These are phyloP conservation scores for Scutellaria minor DNA, from an alignment of 257 asterid genomes.

Conservation along the genomic window DNA sequence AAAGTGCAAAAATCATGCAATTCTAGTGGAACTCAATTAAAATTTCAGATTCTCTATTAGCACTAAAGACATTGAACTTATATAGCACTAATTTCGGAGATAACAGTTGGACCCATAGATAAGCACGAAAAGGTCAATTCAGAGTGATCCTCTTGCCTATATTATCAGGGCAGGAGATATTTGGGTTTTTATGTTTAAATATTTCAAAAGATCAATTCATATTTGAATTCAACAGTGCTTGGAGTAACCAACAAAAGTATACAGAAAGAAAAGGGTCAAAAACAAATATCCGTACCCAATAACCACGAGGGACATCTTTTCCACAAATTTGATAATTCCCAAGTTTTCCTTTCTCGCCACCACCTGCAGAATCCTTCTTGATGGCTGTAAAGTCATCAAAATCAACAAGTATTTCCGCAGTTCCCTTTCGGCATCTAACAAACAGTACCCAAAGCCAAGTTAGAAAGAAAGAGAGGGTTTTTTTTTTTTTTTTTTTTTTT, in stretches of 20 bases:
- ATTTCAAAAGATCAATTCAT: slow-evolving; percentile 2
- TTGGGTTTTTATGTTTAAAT: not conserved
- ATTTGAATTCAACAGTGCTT: slow-evolving; percentile 7
- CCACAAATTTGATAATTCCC: slow-evolving; percentile 80
- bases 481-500: too few species aligned
- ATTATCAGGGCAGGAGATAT: not conserved
- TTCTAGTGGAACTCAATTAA: not conserved
- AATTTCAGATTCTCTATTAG: not conserved
- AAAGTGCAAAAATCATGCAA: not conserved
- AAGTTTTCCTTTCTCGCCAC: slow-evolving; percentile 45
- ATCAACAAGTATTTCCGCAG: slow-evolving; percentile 87
- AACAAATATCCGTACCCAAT: slow-evolving; percentile 75
- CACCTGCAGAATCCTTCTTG: slow-evolving; percentile 45
- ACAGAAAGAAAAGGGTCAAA: slow-evolving; percentile 1
- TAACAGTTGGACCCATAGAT: not conserved
- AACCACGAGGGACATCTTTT: slow-evolving; percentile 90
- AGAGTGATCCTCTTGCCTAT: slow-evolving; percentile 4
- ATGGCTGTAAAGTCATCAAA: slow-evolving; percentile 60
- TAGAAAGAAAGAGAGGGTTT: slow-evolving; percentile 9
- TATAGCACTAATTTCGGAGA: not conserved
- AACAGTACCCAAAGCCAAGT: slow-evolving; percentile 33
- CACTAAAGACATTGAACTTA: not conserved
- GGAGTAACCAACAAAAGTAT: not conserved
- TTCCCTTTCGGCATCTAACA: slow-evolving; percentile 91
- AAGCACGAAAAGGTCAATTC: not conserved